Conservation (phyloP, 768 basidiomycete genomes). For the Wakefieldia striispora region DNA sequence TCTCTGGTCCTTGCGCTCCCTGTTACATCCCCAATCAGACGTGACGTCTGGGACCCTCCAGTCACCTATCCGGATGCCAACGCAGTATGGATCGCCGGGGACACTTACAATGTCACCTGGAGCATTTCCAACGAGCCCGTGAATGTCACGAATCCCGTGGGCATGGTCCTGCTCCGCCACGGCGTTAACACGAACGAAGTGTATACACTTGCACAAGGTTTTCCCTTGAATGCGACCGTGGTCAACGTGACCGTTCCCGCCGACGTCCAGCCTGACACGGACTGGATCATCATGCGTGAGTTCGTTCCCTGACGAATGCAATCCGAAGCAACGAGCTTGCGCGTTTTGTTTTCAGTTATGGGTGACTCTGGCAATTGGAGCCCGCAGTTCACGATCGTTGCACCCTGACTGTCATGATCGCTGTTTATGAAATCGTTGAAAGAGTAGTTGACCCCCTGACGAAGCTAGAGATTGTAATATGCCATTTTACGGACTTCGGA, state of each 20-base stretch:
- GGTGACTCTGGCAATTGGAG: constrained; percentile 56
- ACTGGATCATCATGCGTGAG: constrained; percentile 47
- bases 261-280: constrained; percentile 31
- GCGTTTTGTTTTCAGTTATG: constrained; percentile 36
- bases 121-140: constrained; percentile 39
- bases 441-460: no score
- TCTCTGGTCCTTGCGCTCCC: constrained; percentile 33
- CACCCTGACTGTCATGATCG: constrained; percentile 12
- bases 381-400: constrained; percentile 41
- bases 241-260: constrained; percentile 40
- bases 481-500: no score
- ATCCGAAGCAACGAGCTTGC: neutral
- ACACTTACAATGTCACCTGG: constrained; percentile 45
- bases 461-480: no score
- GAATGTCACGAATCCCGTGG: constrained; percentile 47
- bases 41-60: constrained; percentile 51
- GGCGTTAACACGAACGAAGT: constrained; percentile 21
- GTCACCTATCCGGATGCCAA: constrained; percentile 37
- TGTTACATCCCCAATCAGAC: constrained; percentile 8
- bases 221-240: constrained; percentile 35
- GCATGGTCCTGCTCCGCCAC: constrained; percentile 42
- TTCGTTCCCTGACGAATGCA: constrained; percentile 1
- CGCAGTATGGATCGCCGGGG: constrained; percentile 43
- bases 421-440: neutral
- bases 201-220: constrained; percentile 37